Evolutionary conservation across 805 yeast species (phyloP).

Genomic region (Saccharomyces kudriavzevii): DNA sequence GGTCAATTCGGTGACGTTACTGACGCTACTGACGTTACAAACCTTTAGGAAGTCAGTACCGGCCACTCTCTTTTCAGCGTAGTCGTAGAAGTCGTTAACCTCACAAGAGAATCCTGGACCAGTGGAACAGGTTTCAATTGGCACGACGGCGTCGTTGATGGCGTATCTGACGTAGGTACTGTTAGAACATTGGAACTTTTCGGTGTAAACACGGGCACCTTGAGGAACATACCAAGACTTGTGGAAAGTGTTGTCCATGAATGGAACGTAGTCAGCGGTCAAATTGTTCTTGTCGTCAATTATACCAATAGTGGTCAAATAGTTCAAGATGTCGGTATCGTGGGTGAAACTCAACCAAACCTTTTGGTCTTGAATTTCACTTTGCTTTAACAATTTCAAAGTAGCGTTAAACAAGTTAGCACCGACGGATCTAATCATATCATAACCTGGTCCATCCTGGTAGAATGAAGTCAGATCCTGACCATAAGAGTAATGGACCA

Average conservation of each 20-base stretch:
- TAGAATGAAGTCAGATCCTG: constrained; percentile 55
- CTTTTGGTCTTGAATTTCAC: constrained; percentile 42
- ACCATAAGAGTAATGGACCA: constrained; percentile 52
- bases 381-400: constrained; percentile 42
- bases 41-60: constrained; percentile 27
- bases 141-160: constrained; percentile 48
- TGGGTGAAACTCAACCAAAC: constrained; percentile 68
- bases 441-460: constrained; percentile 55
- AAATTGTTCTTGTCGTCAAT: constrained; percentile 32
- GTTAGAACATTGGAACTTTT: constrained; percentile 38
- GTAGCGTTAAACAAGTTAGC: constrained; percentile 48
- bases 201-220: constrained; percentile 48
- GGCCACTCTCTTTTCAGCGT: constrained; percentile 26
- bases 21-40: constrained; percentile 22
- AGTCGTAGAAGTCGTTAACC: constrained; percentile 29
- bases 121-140: constrained; percentile 38
- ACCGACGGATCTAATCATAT: constrained; percentile 51
- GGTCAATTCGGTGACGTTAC: constrained; percentile 16
- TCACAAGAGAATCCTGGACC: constrained; percentile 51
- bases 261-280: constrained; percentile 38
- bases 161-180: constrained; percentile 40
- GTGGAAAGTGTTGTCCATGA: constrained; percentile 39
- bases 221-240: constrained; percentile 45
- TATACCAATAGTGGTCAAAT: constrained; percentile 58
- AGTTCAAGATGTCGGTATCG: constrained; percentile 58